Evolutionary conservation across 108 stramenopile genomes (phyloP), one percentile per base, ranked within the genome.

Genomic region (Pseudonitzschia delicatissima): DNA sequence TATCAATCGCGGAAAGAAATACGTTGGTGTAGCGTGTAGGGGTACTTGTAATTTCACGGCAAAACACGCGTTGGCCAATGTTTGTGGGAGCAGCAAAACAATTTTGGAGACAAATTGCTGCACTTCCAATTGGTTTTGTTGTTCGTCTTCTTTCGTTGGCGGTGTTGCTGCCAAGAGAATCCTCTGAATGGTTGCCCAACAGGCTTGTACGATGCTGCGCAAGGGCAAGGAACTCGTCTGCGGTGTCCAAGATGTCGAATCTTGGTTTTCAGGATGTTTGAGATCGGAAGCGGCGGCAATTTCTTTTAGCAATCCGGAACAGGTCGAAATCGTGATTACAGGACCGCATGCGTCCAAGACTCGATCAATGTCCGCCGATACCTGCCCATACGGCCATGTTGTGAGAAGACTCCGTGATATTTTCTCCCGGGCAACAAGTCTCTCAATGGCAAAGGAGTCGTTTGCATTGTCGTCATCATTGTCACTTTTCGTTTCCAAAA

Each of bases 41-140:
- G 76, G 76, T 25, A 67, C 37, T 8, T 59, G 36, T 21, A 77
- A 21, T 36, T 62, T 39, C 17, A 51, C 31, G 15, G 33, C 45
- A 39, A 55, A 69, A 55, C 76, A 77, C 15, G 69, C 76, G 53
- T 70, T 71, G 58, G 69, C 44, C 26, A 77, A 29, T n/a, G 58
- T 44, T 4, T 45, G 34, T 25, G 76, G 76, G 17, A 77, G 31
- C 2, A 47, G 50, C 21, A 69, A 15, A 18, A 76, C 33, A 15
- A 55, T 15, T 9, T n/a, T 7, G 17, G 60, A 40, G 33, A 61
- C 32, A 20, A 61, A 61, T 39, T 26, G 60, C 21, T 61, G n/a
- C 21, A 35, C 37, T 42, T 61, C 60, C 9, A 42, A 20, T 7
- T 3, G 4, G 27, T 11, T 31, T 51, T 51, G 27, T 51, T 23